Percentiles rank a stretch among this genome's conserved stretches.
Evolutionary conservation across 495 filamentous ascomycete species (phyloP).

Genomic region (Neurospora sp.): DNA sequence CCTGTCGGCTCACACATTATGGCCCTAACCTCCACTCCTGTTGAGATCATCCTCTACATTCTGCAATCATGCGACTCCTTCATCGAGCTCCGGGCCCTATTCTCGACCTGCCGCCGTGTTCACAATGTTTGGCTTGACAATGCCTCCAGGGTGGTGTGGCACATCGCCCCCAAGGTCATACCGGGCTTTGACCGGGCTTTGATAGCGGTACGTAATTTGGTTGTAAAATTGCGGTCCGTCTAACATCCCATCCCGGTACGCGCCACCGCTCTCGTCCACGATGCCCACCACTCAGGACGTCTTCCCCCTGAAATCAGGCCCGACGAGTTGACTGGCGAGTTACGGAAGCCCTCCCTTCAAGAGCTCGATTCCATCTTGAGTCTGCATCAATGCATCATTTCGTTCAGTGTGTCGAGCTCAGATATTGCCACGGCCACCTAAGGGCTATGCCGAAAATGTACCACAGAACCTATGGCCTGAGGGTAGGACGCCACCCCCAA

Average conservation of each 20-base stretch:
- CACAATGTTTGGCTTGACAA: neutral
- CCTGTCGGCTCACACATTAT: neutral
- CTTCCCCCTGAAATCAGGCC: neutral
- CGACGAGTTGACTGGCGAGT: neutral
- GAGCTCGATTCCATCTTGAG: neutral
- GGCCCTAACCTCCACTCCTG: neutral
- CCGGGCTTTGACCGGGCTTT: neutral
- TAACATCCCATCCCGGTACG: neutral
- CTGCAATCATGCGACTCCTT: neutral
- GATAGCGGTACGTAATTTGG: neutral
- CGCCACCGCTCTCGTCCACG: neutral
- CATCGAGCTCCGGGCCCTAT: neutral
- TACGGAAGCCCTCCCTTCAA: neutral
- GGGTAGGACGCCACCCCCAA: neutral
- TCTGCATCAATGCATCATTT: neutral
- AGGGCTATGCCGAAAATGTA: neutral
- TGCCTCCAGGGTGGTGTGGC: neutral
- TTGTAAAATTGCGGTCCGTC: no score
- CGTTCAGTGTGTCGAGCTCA: neutral
- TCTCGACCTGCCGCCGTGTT: neutral
- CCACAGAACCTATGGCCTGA: neutral
- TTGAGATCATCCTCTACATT: neutral
- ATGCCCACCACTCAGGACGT: neutral
- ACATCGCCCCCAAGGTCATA: neutral
- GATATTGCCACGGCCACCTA: neutral